Conservation (phyloP, 176 grass and related monocot species). For the Saccharum spontaneum region DNA sequence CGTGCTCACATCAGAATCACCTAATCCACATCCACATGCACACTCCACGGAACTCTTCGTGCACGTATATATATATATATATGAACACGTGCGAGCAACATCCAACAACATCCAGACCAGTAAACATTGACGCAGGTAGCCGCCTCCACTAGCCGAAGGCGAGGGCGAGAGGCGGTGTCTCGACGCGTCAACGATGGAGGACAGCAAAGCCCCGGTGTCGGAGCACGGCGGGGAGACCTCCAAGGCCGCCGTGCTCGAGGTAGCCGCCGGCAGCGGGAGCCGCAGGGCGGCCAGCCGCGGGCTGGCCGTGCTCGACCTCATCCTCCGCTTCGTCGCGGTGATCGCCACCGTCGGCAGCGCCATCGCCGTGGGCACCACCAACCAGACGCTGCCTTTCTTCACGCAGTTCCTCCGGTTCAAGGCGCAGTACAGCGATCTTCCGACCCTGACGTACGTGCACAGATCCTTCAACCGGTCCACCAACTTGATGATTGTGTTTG, state of each 20-base stretch:
- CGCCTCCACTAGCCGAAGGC: neutral
- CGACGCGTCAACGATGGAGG: slow-evolving; percentile 7
- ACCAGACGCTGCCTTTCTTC: slow-evolving; percentile 57
- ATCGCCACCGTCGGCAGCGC: slow-evolving; percentile 49
- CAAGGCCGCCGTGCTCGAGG: neutral
- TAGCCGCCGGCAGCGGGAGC: neutral
- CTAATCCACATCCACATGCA: slow-evolving; percentile 1
- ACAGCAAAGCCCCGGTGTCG: neutral
- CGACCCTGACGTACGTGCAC: slow-evolving; percentile 40
- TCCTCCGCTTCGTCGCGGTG: slow-evolving; percentile 44
- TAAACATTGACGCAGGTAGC: neutral
- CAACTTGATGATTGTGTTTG: too few species aligned
- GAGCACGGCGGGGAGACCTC: slow-evolving; percentile 40
- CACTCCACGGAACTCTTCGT: neutral
- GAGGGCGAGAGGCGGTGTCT: neutral
- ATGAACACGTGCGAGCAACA: neutral
- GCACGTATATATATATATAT: neutral
- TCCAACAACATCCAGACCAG: neutral
- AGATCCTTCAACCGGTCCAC: neutral
- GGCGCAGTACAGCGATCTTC: slow-evolving; percentile 55
- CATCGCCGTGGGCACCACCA: slow-evolving; percentile 61
- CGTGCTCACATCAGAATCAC: slow-evolving; percentile 17
- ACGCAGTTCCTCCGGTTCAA: slow-evolving; percentile 70
- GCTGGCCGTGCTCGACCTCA: slow-evolving; percentile 40
- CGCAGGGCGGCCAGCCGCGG: neutral